Percentiles rank a stretch among this genome's conserved stretches.
Conservation (phyloP, 1,284 basidiomycete species). For the Tetrapyrgos nigripes region DNA sequence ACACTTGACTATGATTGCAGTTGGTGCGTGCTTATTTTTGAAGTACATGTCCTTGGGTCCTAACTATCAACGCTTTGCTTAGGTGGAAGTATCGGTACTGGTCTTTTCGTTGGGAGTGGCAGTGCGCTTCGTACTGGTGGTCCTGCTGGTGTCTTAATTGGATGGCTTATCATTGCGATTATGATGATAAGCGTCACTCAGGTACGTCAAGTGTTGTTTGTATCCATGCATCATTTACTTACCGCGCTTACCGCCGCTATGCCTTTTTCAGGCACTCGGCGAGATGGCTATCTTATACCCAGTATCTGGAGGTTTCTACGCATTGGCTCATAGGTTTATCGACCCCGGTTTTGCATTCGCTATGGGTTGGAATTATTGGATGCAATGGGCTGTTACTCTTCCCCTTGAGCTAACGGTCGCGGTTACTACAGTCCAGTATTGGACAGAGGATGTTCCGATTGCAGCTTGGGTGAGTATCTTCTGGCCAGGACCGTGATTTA, state of each 20-base stretch:
- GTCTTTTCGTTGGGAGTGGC: conserved; percentile 61
- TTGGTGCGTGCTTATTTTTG: conserved; percentile 38
- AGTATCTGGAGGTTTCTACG: conserved; percentile 59
- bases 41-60: not conserved
- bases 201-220: conserved; percentile 25
- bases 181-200: conserved; percentile 56
- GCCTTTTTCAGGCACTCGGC: conserved; percentile 40
- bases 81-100: conserved; percentile 59
- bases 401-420: conserved; percentile 52
- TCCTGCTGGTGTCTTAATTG: conserved; percentile 49
- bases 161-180: conserved; percentile 49
- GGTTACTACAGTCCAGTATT: conserved; percentile 50
- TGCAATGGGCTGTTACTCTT: conserved; percentile 50
- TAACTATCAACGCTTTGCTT: not conserved
- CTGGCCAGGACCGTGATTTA: too few species aligned
- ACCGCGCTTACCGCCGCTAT: not conserved
- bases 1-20: conserved; percentile 53
- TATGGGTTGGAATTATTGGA: conserved; percentile 57
- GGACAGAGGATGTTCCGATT: conserved; percentile 42
- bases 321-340: conserved; percentile 49
- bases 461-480: conserved; percentile 58
- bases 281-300: conserved; percentile 63
- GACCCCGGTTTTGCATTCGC: conserved; percentile 61
- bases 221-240: not conserved
- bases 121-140: conserved; percentile 44